These are phyloP conservation scores for Tuber aestivum DNA, from an alignment of 495 filamentous ascomycete species.

Conservation along the genomic window DNA sequence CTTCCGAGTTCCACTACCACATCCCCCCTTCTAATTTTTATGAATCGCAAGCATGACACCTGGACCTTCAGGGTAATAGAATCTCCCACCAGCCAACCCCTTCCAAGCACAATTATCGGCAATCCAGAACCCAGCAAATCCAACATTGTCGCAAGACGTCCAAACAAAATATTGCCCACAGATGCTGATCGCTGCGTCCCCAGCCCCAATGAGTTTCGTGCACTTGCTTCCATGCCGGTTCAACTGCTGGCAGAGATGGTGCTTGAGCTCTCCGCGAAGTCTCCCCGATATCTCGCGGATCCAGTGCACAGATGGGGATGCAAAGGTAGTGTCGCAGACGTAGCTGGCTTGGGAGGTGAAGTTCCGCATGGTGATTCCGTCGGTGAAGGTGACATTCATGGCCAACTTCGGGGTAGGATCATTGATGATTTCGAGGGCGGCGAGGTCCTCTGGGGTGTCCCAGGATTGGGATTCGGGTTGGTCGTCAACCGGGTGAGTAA, in stretches of 20 bases:
- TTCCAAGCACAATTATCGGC: not conserved
- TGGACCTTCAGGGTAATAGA: accelerated
- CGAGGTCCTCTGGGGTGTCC: not conserved
- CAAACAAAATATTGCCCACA: not conserved
- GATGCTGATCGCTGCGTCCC: not conserved
- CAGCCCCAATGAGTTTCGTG: not conserved
- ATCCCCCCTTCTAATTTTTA: too few species aligned
- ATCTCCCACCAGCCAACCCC: not conserved
- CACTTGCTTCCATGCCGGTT: not conserved
- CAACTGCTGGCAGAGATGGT: not conserved
- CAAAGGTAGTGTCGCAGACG: not conserved
- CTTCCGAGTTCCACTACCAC: not conserved
- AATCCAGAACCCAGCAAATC: not conserved
- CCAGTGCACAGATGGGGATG: not conserved
- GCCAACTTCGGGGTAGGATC: not conserved
- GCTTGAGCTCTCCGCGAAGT: not conserved
- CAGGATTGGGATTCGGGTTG: too few species aligned
- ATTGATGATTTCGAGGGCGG: not conserved
- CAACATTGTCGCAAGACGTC: not conserved
- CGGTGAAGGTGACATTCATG: not conserved
- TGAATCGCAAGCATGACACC: not conserved
- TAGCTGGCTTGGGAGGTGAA: not conserved
- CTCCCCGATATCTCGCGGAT: not conserved
- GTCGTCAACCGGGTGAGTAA: not conserved
- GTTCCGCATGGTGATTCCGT: not conserved